Base-by-base conservation (phyloP, 1,284 basidiomycete species). In the Fomitiporia mediterranea region DNA sequence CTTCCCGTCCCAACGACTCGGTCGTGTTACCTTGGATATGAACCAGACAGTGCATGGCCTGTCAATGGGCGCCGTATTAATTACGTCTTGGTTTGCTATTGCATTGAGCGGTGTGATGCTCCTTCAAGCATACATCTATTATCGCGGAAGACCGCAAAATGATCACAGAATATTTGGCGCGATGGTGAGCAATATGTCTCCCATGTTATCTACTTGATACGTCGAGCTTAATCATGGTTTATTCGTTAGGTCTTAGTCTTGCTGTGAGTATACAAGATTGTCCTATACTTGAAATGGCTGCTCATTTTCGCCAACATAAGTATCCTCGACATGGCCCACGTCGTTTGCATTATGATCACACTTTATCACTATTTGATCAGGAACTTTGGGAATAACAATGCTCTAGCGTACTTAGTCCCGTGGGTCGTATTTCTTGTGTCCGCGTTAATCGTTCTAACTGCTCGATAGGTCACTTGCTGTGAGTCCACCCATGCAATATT, bases 41-140 rank as follows among this genome's bases (percentile, higher is more conserved):
- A 30, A 54, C 3, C 32, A 48, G 6, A 27, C 53, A 19, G 30
- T 50, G 1, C n/a, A 49, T 4, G 57, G 57, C 9, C 30, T 49
- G 25, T 51, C 38, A 13, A 46, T 58, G 35, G 57, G 57, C 39
- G 49, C 57, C 2, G 34, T 58, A 7, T 47, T 58, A 21, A 38
- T 58, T 23, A 44, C 52, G n/a, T 58, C 57, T 4, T 58, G 57
- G 57, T 28, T 58, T 35, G 57, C 57, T 4, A 51, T 37, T 5
- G 57, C 53, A 8, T 42, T 58, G 25, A 55, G 47, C 21, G 57
- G 57, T n/a, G 49, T 58, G 8, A 25, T 58, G 52, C 40, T 58
- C 17, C 37, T 58, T 15, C 57, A 58, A 35, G 57, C 57, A 25
- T 58, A 58, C 40, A 35, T 37, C 11, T 58, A 58, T 39, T 58